phyloP scores from a whole-genome alignment of 2,329 filamentous ascomycete species.

The Dactylonectria estremocensis region DNA sequence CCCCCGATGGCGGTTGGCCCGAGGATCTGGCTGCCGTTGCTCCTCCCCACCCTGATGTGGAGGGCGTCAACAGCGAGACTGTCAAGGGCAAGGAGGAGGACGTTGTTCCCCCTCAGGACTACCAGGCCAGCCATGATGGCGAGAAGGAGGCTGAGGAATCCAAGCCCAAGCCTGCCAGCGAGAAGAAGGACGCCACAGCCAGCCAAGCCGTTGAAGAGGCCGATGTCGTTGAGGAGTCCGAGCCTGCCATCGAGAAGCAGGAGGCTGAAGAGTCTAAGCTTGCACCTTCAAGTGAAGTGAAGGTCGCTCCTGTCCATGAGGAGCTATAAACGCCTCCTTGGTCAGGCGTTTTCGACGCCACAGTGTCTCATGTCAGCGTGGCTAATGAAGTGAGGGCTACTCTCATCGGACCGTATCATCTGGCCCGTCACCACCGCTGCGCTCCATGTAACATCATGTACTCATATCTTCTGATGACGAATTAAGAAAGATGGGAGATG shows the following conservation, averaged over 20 bases:
- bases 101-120: constrained; percentile 58
- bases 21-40: constrained; percentile 62
- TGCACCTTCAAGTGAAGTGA: constrained; percentile 75
- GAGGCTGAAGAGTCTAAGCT: constrained; percentile 68
- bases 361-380: constrained; percentile 14
- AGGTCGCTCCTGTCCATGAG: constrained; percentile 61
- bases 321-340: constrained; percentile 22
- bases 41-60: constrained; percentile 73
- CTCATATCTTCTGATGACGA: constrained; percentile 47
- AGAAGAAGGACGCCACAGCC: constrained; percentile 71
- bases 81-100: constrained; percentile 57
- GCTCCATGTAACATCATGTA: constrained; percentile 48
- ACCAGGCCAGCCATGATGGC: constrained; percentile 68
- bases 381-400: neutral
- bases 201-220: constrained; percentile 26
- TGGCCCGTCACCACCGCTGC: constrained; percentile 7
- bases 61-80: constrained; percentile 74
- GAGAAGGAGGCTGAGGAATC: constrained; percentile 70
- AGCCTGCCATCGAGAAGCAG: constrained; percentile 52
- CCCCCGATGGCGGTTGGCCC: constrained; percentile 58
- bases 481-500: constrained; percentile 33
- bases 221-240: neutral
- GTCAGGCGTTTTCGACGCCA: neutral
- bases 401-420: neutral
- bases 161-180: constrained; percentile 74